Percentiles rank a stretch among this genome's conserved stretches.
These are phyloP conservation scores for Colletotrichum euphorbiae DNA, from an alignment of 2,329 filamentous ascomycete genomes.

Conservation along the genomic window DNA sequence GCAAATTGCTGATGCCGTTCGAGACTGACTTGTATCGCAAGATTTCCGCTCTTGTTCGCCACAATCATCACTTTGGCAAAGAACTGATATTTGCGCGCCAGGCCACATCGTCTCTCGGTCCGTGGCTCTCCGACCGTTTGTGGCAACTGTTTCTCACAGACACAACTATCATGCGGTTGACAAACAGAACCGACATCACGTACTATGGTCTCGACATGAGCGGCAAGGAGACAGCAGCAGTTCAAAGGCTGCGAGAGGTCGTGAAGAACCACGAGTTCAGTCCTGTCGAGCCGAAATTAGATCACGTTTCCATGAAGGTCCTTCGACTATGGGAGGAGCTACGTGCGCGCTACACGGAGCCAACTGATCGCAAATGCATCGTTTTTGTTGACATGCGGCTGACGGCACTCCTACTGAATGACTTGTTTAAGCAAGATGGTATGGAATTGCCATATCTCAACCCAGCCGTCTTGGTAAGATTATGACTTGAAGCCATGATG, in stretches of 20 bases:
- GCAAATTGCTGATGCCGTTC: slow-evolving; percentile 59
- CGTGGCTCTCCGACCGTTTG: slow-evolving; percentile 86
- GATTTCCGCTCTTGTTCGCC: slow-evolving; percentile 60
- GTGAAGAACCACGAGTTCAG: slow-evolving; percentile 64
- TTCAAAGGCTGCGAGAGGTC: slow-evolving; percentile 69
- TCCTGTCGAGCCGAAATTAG: slow-evolving; percentile 45
- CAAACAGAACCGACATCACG: slow-evolving; percentile 60
- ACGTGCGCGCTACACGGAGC: slow-evolving; percentile 68
- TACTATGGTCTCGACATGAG: slow-evolving; percentile 45
- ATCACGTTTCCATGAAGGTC: slow-evolving; percentile 79
- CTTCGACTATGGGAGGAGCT: slow-evolving; percentile 71
- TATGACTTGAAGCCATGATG: not conserved
- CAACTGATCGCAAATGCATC: slow-evolving; percentile 77
- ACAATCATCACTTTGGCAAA: slow-evolving; percentile 61
- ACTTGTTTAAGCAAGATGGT: slow-evolving; percentile 69
- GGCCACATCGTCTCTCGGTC: slow-evolving; percentile 76
- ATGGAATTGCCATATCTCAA: slow-evolving; percentile 70
- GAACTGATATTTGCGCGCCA: slow-evolving; percentile 70
- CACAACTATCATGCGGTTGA: slow-evolving; percentile 69
- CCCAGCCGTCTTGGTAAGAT: slow-evolving; percentile 70
- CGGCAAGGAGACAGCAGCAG: slow-evolving; percentile 65
- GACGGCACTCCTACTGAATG: slow-evolving; percentile 78
- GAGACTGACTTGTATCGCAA: slow-evolving; percentile 73
- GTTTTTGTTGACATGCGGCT: slow-evolving; percentile 86
- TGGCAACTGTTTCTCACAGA: slow-evolving; percentile 79